Base-by-base conservation (phyloP, 2,329 filamentous ascomycete genomes). In the Blumeriella jaapii region DNA sequence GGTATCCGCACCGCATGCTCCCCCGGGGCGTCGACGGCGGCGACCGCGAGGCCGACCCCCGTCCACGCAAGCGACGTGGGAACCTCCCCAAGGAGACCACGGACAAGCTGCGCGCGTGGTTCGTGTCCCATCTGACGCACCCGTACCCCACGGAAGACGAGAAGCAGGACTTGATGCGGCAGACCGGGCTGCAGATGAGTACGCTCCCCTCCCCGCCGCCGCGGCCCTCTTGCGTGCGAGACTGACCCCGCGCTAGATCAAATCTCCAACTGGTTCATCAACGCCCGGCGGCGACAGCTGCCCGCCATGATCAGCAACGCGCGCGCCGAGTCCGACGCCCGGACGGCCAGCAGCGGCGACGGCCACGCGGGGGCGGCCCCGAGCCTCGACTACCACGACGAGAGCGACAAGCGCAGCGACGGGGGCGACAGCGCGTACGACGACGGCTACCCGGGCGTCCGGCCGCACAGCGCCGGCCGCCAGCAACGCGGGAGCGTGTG, bases 51-150 rank as follows among this genome's bases (percentile, higher is more conserved):
- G 20, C 6, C 7, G 52, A 52, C 10, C 45, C 12, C 20, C 50
- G 50, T 25, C 47, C 45, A 28, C 39, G 72, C 19, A 78, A 74
- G 55, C 68, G 85, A 34, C 70, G 86, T 24, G 86, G 86, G 1
- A 94, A 94, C 52, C 65, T 94, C 3, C 86, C 86, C n/a, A 93
- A 93, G 54, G 81, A 86, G 36, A 83, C 84, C 0, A 94, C 85
- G 0, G 82, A 87, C 54, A 78, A 82, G 46, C 65, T 94, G 25
- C 74, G 82, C 35, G 65, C 72, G 0, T 94, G 86, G 86, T 87
- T 93, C 46, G 60, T 77, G 33, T 67, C 68, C n/a, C 81, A 91
- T 56, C 59, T 86, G 6, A 67, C 76, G 41, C 84, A 91, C 52
- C 84, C 85, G 0, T 93, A 93, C 55, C 85, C 85, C 1, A 86